Base-by-base conservation (phyloP, 2,329 filamentous ascomycete genomes). In the Epichloe gansuensis region DNA sequence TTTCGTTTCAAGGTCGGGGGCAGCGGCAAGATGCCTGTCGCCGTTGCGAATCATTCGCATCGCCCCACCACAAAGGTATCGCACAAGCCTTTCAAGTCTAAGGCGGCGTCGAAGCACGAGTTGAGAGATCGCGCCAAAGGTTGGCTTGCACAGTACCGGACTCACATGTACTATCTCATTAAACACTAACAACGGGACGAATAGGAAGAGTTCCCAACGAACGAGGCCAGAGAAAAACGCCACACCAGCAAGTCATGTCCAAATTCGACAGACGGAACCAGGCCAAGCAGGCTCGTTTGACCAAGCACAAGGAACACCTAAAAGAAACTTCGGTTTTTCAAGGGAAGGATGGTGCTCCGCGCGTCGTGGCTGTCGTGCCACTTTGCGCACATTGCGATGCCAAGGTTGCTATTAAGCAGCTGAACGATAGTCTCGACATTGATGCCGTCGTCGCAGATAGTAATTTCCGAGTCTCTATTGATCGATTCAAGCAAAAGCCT, bases 221-320 rank as follows among this genome's bases (percentile, higher is more conserved):
- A 64, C 81, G 77, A 61, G 84, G 84, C 55, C 75, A 76, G 61
- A 82, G 91, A 63, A 94, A 88, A 69, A 95, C 91, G 15, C 88
- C 88, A 51, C 89, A 95, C 67, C 93, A 98, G 67, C 89, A 95
- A 72, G 81, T 96, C 71, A 91, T 96, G 87, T 95, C 89, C 54
- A 98, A 97, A 71, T 80, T 98, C 67, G 89, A 95, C 69, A 85
- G 93, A 54, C 84, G 89, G 61, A 97, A 98, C 69, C 89, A 95
- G 73, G 87, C 89, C 60, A 91, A 91, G 69, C 93, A 98, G 74
- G 83, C 85, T 67, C 87, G 91, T 62, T 73, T 86, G 56, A 76
- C 82, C 59, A 96, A 97, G 70, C 82, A 89, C 64, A 83, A 83
- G 64, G 89, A 93, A 61, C 86, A 93, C 63, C 76, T 85, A 47